A percentile compares a stretch with the other conserved stretches of the same genome.
Evolutionary conservation across 352 stramenopile species (phyloP).

Genomic region (Achlya hypogyna): DNA sequence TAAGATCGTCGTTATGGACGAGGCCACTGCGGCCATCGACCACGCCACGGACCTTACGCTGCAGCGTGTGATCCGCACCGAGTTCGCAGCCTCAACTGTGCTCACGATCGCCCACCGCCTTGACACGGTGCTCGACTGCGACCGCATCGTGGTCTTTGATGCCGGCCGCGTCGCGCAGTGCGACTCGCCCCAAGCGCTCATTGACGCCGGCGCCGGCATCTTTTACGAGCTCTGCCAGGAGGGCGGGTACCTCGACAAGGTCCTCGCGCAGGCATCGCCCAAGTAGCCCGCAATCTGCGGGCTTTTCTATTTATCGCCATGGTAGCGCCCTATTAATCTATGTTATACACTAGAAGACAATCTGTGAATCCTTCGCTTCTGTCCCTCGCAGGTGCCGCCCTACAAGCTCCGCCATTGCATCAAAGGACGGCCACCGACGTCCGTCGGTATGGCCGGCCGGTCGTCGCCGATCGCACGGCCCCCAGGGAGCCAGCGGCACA

Average conservation of each 20-base stretch:
- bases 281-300: not conserved
- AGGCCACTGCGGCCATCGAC: slow-evolving; percentile 71
- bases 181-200: slow-evolving; percentile 63
- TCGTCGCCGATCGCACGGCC: too few species aligned
- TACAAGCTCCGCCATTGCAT: too few species aligned
- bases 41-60: slow-evolving; percentile 64
- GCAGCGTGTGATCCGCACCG: slow-evolving; percentile 69
- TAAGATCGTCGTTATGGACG: slow-evolving; percentile 80
- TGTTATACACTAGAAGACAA: too few species aligned
- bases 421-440: too few species aligned
- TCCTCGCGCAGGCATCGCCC: slow-evolving; percentile 31
- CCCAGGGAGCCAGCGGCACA: too few species aligned
- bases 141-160: slow-evolving; percentile 95
- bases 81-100: slow-evolving; percentile 89
- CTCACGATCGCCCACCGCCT: slow-evolving; percentile 96
- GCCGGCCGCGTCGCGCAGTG: slow-evolving; percentile 84
- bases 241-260: slow-evolving; percentile 77
- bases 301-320: not conserved
- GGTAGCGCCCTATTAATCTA: not conserved
- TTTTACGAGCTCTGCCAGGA: slow-evolving; percentile 50
- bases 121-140: slow-evolving; percentile 95
- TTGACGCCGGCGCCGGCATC: slow-evolving; percentile 26
- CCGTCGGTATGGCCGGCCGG: too few species aligned
- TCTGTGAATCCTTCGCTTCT: too few species aligned
- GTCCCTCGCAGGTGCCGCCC: too few species aligned